Evolutionary conservation across 352 stramenopile species (phyloP).

Genomic region (Blastocystis sp.): DNA sequence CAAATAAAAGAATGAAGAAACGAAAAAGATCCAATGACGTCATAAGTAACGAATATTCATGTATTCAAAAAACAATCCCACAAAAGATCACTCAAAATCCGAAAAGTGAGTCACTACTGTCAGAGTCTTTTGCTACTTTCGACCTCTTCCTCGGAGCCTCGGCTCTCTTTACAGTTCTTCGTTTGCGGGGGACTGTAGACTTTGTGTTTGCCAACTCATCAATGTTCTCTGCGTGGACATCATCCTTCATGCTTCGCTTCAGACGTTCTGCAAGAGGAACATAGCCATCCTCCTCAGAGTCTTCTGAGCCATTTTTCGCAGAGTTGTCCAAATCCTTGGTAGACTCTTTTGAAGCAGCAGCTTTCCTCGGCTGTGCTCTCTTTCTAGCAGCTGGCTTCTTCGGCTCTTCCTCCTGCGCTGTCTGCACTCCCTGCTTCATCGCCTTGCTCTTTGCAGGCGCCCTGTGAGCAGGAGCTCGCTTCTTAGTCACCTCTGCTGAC

Average conservation of each 20-base stretch:
- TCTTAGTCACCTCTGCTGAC: background rate
- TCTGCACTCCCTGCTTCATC: constrained; percentile 53
- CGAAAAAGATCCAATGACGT: background rate
- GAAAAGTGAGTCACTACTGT: constrained; percentile 42
- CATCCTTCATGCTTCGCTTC: constrained; percentile 39
- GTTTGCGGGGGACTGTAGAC: background rate
- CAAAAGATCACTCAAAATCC: constrained; percentile 40
- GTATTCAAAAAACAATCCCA: background rate
- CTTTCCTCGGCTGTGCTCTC: constrained; percentile 47
- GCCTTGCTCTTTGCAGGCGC: constrained; percentile 45
- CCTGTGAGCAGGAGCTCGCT: too few species aligned
- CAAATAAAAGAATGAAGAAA: constrained; percentile 29
- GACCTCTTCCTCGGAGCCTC: background rate
- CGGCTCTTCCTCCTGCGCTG: background rate
- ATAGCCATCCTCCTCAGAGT: constrained; percentile 52
- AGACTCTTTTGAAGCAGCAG: background rate
- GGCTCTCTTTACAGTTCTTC: background rate
- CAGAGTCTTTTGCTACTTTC: background rate
- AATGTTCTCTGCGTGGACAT: background rate
- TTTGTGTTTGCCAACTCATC: constrained; percentile 36
- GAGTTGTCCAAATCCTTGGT: background rate
- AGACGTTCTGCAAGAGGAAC: background rate
- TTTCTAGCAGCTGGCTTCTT: constrained; percentile 65
- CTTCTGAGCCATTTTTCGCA: background rate
- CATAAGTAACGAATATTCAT: background rate